phyloP scores from a whole-genome alignment of 768 basidiomycete genomes.

The Tulasnella sp. region DNA sequence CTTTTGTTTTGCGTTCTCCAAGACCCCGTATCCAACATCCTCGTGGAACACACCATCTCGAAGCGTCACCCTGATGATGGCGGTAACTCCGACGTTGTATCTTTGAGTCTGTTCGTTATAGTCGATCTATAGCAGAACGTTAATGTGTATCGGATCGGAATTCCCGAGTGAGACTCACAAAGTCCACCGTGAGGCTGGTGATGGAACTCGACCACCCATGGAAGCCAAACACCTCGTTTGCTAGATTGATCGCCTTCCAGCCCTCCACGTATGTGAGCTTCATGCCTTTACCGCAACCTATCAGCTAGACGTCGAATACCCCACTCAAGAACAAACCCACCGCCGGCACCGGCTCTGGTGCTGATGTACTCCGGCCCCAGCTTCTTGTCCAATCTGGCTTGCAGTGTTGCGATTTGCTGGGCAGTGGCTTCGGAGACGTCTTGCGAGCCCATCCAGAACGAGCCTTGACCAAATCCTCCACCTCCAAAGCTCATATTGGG shows the following conservation, averaged over 20 bases:
- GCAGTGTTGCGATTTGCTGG: conserved; percentile 64
- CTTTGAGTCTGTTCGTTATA: conserved; percentile 60
- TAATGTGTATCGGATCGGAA: background rate
- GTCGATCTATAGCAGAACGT: conserved; percentile 55
- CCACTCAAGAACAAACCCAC: conserved; percentile 26
- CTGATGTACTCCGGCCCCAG: conserved; percentile 95
- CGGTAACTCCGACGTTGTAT: conserved; percentile 73
- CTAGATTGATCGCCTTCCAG: conserved; percentile 96
- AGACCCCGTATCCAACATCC: conserved; percentile 85
- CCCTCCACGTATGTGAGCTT: conserved; percentile 95
- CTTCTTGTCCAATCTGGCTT: conserved; percentile 77
- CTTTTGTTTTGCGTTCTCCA: conserved; percentile 84
- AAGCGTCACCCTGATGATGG: conserved; percentile 81
- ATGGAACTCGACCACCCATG: conserved; percentile 90
- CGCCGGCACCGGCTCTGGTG: conserved; percentile 78
- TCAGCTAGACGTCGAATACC: background rate
- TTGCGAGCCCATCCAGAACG: conserved; percentile 29
- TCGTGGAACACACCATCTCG: conserved; percentile 88
- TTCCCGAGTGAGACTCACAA: conserved; percentile 31
- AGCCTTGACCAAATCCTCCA: background rate
- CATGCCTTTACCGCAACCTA: conserved; percentile 50
- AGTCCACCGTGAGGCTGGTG: conserved; percentile 59
- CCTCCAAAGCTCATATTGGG: conserved; percentile 2
- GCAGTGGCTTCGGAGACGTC: conserved; percentile 61
- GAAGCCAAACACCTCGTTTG: conserved; percentile 98